Base-by-base conservation (phyloP, 495 filamentous ascomycete species). In the Platismatia glauca region DNA sequence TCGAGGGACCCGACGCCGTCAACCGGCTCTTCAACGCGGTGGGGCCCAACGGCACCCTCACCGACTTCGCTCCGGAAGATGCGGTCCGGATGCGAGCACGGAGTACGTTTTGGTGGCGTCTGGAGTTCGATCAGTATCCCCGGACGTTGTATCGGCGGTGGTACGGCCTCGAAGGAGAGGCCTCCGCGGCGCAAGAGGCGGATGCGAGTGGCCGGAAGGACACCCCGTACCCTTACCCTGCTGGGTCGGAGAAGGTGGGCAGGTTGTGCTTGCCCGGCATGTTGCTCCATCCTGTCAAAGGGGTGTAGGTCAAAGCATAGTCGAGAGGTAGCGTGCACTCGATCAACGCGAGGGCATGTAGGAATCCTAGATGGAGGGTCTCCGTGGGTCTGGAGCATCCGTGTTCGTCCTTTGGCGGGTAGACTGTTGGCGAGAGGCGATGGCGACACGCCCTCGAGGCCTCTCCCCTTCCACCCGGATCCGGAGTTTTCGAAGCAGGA, bases 91-190 rank as follows among this genome's bases (percentile, higher is more conserved):
- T 31, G 59, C 33, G 33, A 31, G 34, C 58, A 27, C 33, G 33
- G 12, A 34, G 58, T 13, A 60, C 41, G 43, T 38, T 41, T 34
- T 33, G 59, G 24, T 22, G 24, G 59, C 59, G 39, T 35, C 18
- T 61, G 29, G 59, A 55, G 41, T 33, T 24, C 33, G 59, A 41
- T 16, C 29, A 35, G 29, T 61, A 61, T 61, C 43, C 16, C 15
- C 18, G 59, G 48, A 13, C 22, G 27, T 18, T 56, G 44, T 55
- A 53, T 50, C 33, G 48, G n/a, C 43, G 59, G 35, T 35, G 48
- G 59, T 33, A 20, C 11, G 59, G 59, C 22, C 43, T 39, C 9
- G 29, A 31, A 22, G 59, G 39, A 22, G 27, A 55, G 43, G 41
- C 18, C 18, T 11, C 20, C 11, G 41, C 41, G 3, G 20, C 2